A percentile compares a stretch with the other conserved stretches of the same genome.
These are phyloP conservation scores for Pythium biforme DNA, from an alignment of 352 stramenopile genomes.

Conservation along the genomic window DNA sequence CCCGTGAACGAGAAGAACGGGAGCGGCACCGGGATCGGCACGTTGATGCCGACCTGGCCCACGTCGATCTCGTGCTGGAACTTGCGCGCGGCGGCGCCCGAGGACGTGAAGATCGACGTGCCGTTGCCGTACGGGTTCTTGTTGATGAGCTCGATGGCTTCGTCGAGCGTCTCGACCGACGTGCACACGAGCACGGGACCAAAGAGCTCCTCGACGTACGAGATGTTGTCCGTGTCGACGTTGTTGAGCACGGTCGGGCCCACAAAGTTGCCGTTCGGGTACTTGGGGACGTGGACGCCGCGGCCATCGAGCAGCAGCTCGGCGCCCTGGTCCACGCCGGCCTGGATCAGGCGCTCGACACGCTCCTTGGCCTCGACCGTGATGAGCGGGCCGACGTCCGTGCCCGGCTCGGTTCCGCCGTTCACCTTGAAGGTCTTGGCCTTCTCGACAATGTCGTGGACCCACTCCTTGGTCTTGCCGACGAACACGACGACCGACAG, in stretches of 20 bases:
- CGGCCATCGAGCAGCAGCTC: slow-evolving; percentile 92
- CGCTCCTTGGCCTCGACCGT: slow-evolving; percentile 84
- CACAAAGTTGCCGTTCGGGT: slow-evolving; percentile 95
- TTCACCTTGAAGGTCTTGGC: slow-evolving; percentile 92
- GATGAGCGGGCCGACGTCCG: slow-evolving; percentile 90
- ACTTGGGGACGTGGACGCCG: slow-evolving; percentile 86
- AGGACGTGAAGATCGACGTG: slow-evolving; percentile 95
- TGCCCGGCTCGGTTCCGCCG: slow-evolving; percentile 68
- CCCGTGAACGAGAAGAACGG: slow-evolving; percentile 99
- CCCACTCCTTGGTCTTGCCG: slow-evolving; percentile 91
- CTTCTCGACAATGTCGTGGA: slow-evolving; percentile 90
- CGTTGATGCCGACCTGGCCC: slow-evolving; percentile 96
- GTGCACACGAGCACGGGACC: slow-evolving; percentile 94
- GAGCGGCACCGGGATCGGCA: slow-evolving; percentile 96
- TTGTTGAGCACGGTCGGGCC: slow-evolving; percentile 92
- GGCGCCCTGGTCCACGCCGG: slow-evolving; percentile 89
- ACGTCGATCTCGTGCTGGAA: slow-evolving; percentile 97
- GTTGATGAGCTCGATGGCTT: slow-evolving; percentile 96
- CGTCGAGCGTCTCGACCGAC: slow-evolving; percentile 92
- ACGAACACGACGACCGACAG: slow-evolving; percentile 96
- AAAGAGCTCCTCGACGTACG: slow-evolving; percentile 97
- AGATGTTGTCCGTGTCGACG: slow-evolving; percentile 79
- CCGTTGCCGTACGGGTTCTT: slow-evolving; percentile 97
- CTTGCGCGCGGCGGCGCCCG: slow-evolving; percentile 92
- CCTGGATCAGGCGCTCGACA: slow-evolving; percentile 88